Evolutionary conservation across 1,284 basidiomycete genomes (phyloP), one percentile per base, ranked within the genome.

Genomic region (Vanrija sp.): DNA sequence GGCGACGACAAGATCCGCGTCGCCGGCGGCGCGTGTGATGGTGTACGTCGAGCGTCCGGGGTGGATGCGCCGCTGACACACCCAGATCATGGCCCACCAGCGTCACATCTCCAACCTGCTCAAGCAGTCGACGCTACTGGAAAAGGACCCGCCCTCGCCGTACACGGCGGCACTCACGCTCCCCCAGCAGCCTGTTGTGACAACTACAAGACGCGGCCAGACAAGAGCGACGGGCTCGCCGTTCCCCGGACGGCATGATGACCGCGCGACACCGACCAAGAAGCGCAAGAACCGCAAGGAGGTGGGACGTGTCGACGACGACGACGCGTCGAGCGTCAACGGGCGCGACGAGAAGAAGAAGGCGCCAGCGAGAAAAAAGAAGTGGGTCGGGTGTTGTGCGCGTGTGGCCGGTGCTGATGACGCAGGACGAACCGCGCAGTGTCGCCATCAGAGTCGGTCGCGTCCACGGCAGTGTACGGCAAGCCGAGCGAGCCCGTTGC

Each of bases 1-100:
- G 91, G 90, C 44, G 96, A 98, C 75, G 95, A 99, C 85, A 98
- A 98, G 82, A 98, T 98, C 73, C 85, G 94, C 67, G 93, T 98
- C 56, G 93, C 93, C 10, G 91, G 88, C 64, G 89, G 89, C 65
- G 94, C 94, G 10, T 91, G 92, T 52, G 95, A 99, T 78, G 89
- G 81, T 15, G 82, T 83, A 62, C 65, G 80, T 73, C 9, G 50
- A 44, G 1, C 21, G 21, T 23, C 21, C 7, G 6, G 8, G 14
- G 10, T 45, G 26, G 34, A 34, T 34, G 34, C 34, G 10, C 34
- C 34, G 34, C 34, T 34, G 52, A 55, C 51, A 47, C 38, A 1
- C 6, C 39, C 60, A 85, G 76, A 83, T 95, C 71, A 84, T 85
- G 61, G 78, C 80, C 5, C 89, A 93, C 74, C 81, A 83, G 54